phyloP scores from a whole-genome alignment of 192 early-diverging fungal species.

The Ambispora gerdemannii region DNA sequence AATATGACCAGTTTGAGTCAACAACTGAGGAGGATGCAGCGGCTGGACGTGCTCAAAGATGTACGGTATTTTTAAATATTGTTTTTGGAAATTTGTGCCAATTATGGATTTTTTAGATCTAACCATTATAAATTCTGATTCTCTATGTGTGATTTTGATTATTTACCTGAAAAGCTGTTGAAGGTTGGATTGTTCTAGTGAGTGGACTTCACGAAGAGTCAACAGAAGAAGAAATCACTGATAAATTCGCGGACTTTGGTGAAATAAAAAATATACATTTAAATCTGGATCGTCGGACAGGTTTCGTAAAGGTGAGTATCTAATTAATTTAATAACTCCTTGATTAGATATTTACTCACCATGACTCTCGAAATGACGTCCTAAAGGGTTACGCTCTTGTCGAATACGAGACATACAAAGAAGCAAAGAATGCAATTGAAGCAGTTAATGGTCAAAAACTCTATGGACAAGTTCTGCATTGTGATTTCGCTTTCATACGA shows the following conservation, averaged over 20 bases:
- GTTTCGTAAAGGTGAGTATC: constrained; percentile 83
- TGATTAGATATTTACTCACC: too few relatives aligned
- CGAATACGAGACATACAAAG: constrained; percentile 76
- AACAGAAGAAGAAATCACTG: constrained; percentile 83
- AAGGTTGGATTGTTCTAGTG: constrained; percentile 95
- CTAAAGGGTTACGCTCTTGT: constrained; percentile 95
- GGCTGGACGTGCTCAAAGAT: constrained; percentile 20
- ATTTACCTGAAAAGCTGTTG: constrained; percentile 71
- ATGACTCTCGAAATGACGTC: too few relatives aligned
- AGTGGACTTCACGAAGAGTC: constrained; percentile 94
- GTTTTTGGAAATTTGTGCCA: too few relatives aligned
- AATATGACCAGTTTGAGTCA: constrained; percentile 31
- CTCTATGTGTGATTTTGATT: constrained; percentile 9
- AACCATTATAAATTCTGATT: background rate
- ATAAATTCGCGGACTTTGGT: constrained; percentile 90
- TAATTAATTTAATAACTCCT: background rate
- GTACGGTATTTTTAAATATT: background rate
- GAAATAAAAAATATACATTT: constrained; percentile 85
- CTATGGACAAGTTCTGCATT: constrained; percentile 69
- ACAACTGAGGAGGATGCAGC: constrained; percentile 23
- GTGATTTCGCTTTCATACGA: constrained; percentile 87
- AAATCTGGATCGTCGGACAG: constrained; percentile 91
- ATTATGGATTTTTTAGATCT: too few relatives aligned
- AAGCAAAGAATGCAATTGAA: constrained; percentile 79
- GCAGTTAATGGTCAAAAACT: constrained; percentile 68